Percentiles rank a stretch among this genome's conserved stretches.
Evolutionary conservation across 2,329 filamentous ascomycete genomes (phyloP).

Genomic region (Paracorniculantispora psalliotae): DNA sequence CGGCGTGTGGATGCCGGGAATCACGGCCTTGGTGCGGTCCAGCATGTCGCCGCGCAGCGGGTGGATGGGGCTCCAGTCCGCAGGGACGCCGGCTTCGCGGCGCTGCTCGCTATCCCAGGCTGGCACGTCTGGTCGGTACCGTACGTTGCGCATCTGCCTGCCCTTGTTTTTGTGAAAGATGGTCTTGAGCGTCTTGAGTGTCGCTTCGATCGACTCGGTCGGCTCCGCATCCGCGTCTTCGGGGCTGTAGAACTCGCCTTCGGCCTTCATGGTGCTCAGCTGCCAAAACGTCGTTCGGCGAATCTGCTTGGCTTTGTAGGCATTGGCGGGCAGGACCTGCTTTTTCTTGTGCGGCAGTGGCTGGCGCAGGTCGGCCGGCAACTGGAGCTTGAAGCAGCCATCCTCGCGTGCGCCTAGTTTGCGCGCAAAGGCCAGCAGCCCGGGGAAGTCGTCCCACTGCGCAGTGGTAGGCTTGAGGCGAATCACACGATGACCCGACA

Average conservation of each 20-base stretch:
- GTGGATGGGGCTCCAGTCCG: conserved; percentile 31
- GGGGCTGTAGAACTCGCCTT: conserved; percentile 29
- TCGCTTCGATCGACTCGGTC: conserved; percentile 22
- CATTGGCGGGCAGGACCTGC: conserved; percentile 29
- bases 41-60: conserved; percentile 33
- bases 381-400: conserved; percentile 35
- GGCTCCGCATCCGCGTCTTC: conserved; percentile 21
- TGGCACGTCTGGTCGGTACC: conserved; percentile 34
- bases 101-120: conserved; percentile 34
- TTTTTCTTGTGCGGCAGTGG: conserved; percentile 28
- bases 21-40: conserved; percentile 32
- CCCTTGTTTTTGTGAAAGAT: conserved; percentile 33
- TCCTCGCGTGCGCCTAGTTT: conserved; percentile 27
- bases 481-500: conserved; percentile 26
- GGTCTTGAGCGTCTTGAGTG: conserved; percentile 29
- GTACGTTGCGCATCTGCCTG: conserved; percentile 32
- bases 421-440: conserved; percentile 30
- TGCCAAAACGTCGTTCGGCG: conserved; percentile 33
- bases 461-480: conserved; percentile 29
- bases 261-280: conserved; percentile 30
- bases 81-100: conserved; percentile 30
- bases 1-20: conserved; percentile 36
- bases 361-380: conserved; percentile 28
- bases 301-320: conserved; percentile 31
- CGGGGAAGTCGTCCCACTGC: conserved; percentile 34